phyloP scores from a whole-genome alignment of 306 rosid species.

The Castanea mollissima region DNA sequence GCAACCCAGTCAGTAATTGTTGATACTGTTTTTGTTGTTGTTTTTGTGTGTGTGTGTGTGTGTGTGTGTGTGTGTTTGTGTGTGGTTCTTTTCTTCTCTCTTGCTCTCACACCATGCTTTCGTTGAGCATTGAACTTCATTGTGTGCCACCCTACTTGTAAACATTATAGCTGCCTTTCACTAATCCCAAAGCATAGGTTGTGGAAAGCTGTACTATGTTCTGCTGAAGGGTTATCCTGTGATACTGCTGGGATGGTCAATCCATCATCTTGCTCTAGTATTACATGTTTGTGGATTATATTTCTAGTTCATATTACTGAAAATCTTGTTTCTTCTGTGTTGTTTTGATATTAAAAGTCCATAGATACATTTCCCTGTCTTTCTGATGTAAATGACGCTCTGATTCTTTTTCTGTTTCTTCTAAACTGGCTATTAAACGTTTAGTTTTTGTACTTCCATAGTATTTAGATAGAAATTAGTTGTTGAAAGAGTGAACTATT shows the following conservation, averaged over 20 bases:
- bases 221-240: not conserved
- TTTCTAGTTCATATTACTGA: not conserved
- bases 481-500: no score
- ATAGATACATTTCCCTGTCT: not conserved
- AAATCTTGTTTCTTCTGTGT: not conserved
- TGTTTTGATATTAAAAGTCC: not conserved
- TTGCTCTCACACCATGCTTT: no score
- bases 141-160: not conserved
- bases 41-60: no score
- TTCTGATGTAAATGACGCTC: not conserved
- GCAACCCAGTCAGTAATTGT: not conserved
- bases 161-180: not conserved
- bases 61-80: no score
- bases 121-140: no score
- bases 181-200: not conserved
- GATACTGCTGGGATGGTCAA: not conserved
- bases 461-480: no score
- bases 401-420: not conserved
- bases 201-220: not conserved
- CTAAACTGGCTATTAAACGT: not conserved
- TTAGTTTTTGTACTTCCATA: not conserved
- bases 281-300: not conserved
- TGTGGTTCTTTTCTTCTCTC: no score
- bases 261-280: not conserved
- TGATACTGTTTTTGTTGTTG: no score